Base-by-base conservation (phyloP, 2,329 filamentous ascomycete genomes). In the Colletotrichum cordylinicola region DNA sequence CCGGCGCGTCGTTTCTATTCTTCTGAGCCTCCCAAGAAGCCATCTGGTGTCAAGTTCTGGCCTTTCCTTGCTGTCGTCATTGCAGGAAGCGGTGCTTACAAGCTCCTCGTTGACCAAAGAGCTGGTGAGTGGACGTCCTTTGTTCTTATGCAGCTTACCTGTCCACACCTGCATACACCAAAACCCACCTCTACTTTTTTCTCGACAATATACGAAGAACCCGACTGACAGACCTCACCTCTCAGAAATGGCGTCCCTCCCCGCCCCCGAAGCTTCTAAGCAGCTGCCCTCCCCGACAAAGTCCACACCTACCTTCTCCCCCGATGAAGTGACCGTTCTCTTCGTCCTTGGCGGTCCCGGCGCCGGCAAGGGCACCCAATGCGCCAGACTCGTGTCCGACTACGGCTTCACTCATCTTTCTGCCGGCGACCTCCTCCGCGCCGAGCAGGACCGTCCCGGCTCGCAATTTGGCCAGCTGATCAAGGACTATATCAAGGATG, bases 261-360 rank as follows among this genome's bases (percentile, higher is more conserved):
- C 81, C 75, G 78, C 83, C 79, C 80, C 84, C 80, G 82, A 83
- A 77, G 84, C 86, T 78, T 84, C 84, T 80, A 84, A 81, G 80
- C 84, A 83, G 81, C 86, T 87, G 81, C 85, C 85, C 76, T 86
- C 88, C 78, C 88, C 90, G 35, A 83, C 87, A 77, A 93, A 93
- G 84, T 83, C 85, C 60, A 81, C 83, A 39, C 94, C 96, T 6
- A 92, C 92, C 82, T 98, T 98, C 90, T 93, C 91, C 74, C 87
- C 93, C 66, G 82, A 91, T 72, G 90, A 96, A 75, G 95, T 98
- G 37, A 97, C 95, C n/a, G 96, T 98, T 75, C 88, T 99, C 85
- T 98, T 98, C 88, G 95, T 98, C 78, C 95, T 99, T 77, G 96
- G 96, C 84, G 97, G 97, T 4, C 97, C 97, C 16, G 97, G 97